phyloP scores from a whole-genome alignment of 2,329 filamentous ascomycete genomes.

The Scopulariopsis brevicaulis region DNA sequence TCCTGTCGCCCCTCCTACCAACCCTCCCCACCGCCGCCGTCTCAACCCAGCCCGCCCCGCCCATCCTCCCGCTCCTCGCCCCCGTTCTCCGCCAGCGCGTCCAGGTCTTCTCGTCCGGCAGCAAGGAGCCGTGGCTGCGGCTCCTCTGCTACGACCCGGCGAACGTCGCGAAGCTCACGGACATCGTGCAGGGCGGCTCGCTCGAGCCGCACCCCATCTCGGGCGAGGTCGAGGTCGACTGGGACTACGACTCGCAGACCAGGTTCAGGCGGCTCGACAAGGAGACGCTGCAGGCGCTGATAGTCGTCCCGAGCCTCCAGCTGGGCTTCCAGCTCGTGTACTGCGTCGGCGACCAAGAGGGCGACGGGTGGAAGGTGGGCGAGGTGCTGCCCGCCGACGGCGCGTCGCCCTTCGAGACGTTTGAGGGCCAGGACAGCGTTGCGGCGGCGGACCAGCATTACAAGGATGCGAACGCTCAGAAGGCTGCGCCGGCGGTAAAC shows the following conservation, averaged over 20 bases:
- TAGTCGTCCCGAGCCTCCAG: conserved; percentile 48
- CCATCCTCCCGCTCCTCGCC: conserved; percentile 48
- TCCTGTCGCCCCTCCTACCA: conserved; percentile 46
- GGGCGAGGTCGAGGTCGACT: conserved; percentile 67
- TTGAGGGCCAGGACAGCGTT: conserved; percentile 39
- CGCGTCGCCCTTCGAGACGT: conserved; percentile 40
- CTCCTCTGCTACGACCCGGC: conserved; percentile 58
- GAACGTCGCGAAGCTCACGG: conserved; percentile 44
- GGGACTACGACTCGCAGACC: conserved; percentile 49
- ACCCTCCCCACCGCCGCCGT: conserved; percentile 47
- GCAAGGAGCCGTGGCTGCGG: conserved; percentile 59
- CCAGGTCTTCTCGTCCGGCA: conserved; percentile 49
- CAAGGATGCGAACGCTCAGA: conserved; percentile 16
- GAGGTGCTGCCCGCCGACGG: conserved; percentile 54
- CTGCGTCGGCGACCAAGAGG: conserved; percentile 52
- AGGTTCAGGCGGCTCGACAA: conserved; percentile 59
- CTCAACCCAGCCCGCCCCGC: conserved; percentile 43
- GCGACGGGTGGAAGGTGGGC: conserved; percentile 59
- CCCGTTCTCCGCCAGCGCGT: conserved; percentile 57
- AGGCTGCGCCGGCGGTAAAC: conserved; percentile 7
- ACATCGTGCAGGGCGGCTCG: conserved; percentile 47
- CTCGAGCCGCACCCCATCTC: conserved; percentile 74
- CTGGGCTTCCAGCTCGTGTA: conserved; percentile 56
- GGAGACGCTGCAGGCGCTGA: conserved; percentile 62
- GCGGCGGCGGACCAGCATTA: conserved; percentile 50